These are phyloP conservation scores for Auriscalpium vulgare DNA, from an alignment of 768 basidiomycete species.

Conservation along the genomic window DNA sequence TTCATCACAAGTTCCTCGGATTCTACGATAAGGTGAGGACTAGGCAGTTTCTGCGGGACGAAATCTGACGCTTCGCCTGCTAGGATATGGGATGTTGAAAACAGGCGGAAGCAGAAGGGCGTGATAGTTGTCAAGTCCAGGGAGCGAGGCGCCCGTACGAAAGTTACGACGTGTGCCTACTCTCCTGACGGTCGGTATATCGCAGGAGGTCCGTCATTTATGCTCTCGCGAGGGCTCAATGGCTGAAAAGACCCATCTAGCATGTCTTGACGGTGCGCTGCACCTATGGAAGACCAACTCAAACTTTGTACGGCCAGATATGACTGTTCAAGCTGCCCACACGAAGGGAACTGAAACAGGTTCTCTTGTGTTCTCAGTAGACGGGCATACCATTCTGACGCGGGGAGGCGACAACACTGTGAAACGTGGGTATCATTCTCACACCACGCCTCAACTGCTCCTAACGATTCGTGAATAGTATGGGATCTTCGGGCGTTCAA, in stretches of 20 bases:
- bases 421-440: conserved; percentile 58
- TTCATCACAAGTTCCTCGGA: conserved; percentile 96
- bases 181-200: conserved; percentile 83
- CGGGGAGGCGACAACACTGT: conserved; percentile 94
- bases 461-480: conserved; percentile 39
- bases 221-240: neutral
- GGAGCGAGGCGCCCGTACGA: conserved; percentile 89
- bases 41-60: too few relatives aligned
- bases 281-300: conserved; percentile 91
- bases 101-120: conserved; percentile 88
- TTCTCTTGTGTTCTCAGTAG: conserved; percentile 81
- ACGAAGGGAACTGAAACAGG: conserved; percentile 80
- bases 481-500: conserved; percentile 94
- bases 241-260: conserved; percentile 31
- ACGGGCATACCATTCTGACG: conserved; percentile 77
- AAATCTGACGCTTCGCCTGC: neutral
- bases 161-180: conserved; percentile 81
- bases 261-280: conserved; percentile 84
- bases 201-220: conserved; percentile 61
- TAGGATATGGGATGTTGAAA: conserved; percentile 92
- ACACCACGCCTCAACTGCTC: neutral
- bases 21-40: conserved; percentile 78
- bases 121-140: conserved; percentile 97
- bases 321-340: conserved; percentile 84
- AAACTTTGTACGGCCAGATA: conserved; percentile 89